These are phyloP conservation scores for Chalciporus pseudorubinellus DNA, from an alignment of 768 basidiomycete genomes.

Conservation along the genomic window DNA sequence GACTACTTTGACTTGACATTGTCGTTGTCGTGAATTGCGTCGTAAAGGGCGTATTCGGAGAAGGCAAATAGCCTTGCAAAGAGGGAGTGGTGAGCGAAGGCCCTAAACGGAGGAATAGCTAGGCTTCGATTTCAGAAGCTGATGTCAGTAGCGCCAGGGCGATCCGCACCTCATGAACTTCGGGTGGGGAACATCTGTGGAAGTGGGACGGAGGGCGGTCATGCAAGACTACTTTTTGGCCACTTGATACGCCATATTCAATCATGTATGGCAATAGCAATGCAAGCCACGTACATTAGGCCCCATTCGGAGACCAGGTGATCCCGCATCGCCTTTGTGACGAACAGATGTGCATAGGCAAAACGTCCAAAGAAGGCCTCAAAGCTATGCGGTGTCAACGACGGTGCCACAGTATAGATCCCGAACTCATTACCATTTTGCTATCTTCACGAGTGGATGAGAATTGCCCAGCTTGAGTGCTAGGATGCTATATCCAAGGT, in stretches of 20 bases:
- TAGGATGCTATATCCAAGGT: conserved; percentile 92
- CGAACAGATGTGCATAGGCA: conserved; percentile 91
- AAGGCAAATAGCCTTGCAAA: conserved; percentile 52
- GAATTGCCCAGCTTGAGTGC: conserved; percentile 70
- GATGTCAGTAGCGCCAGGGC: not conserved
- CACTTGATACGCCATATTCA: conserved; percentile 46
- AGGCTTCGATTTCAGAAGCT: not conserved
- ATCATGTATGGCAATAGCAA: not conserved
- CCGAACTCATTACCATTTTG: conserved; percentile 57
- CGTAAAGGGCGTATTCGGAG: conserved; percentile 50
- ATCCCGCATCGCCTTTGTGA: conserved; percentile 84
- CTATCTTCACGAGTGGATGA: conserved; percentile 70
- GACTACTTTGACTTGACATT: conserved; percentile 24
- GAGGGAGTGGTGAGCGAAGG: conserved; percentile 35
- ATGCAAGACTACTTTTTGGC: conserved; percentile 73
- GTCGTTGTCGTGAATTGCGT: conserved; percentile 56
- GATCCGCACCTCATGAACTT: conserved; percentile 68
- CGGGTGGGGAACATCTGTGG: conserved; percentile 62
- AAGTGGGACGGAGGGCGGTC: conserved; percentile 91
- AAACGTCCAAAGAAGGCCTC: conserved; percentile 74
- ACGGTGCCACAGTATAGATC: not conserved
- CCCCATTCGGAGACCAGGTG: conserved; percentile 70
- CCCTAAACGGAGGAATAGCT: conserved; percentile 54
- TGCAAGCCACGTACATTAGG: conserved; percentile 55
- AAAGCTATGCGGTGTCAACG: conserved; percentile 53